Evolutionary conservation across 495 filamentous ascomycete species (phyloP), one percentile per base, ranked within the genome.

Genomic region (Sordaria brevicollis): DNA sequence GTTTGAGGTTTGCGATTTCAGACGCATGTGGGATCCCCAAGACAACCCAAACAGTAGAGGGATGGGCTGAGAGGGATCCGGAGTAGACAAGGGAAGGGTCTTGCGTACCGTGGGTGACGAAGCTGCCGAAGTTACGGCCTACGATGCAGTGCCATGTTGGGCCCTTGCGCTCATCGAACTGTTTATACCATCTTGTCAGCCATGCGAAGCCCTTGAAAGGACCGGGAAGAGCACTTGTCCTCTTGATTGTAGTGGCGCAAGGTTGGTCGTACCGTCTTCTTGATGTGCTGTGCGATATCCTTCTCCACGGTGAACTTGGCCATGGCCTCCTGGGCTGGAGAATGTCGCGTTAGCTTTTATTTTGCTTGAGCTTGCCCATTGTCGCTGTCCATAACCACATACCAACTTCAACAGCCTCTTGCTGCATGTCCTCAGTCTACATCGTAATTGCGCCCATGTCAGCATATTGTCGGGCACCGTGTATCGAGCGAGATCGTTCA

Each of bases 141-240:
- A 98, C 95, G 71, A 99, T 97, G 81, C 96, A 98, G 81, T 99
- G 95, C 95, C 95, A 97, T 74, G 92, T 97, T 71, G 93, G 92
- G 33, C 94, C 93, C 83, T 94, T 96, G 75, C 93, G 88, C 69
- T 89, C 89, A 79, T 97, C 92, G 74, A 96, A 95, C 92, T 96
- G 75, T 76, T 75, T 54, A 25, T 4, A 35, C 68, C 67, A 67
- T 71, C 29, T 9, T 35, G 68, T 75, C 35, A 73, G 73, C 67
- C 54, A 29, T 17, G 37, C 41, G 36, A 25, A 35, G 34, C 57
- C 34, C 21, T 25, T 29, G 31, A 65, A 81, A 9, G 68, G 9
- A 8, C 39, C 37, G 19, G 13, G 34, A 34, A 0, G 69, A 87
- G 71, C 80, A 97, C 95, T 76, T 94, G 93, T 83, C 92, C 92